Conservation (phyloP, 2,329 filamentous ascomycete genomes). For the Pyrenophora seminiperda region DNA sequence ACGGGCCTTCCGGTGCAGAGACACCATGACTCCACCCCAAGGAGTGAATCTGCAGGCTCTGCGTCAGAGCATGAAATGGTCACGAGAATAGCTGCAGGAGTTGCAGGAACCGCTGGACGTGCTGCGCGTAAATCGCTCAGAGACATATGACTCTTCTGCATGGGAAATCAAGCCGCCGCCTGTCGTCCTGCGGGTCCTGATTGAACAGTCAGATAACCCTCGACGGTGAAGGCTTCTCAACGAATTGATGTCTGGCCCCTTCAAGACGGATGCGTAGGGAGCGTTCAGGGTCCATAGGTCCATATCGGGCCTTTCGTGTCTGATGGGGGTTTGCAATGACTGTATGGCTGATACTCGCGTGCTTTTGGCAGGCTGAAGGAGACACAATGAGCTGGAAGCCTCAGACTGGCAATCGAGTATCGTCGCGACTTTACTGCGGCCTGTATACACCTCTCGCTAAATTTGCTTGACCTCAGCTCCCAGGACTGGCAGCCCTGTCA, state of each 20-base stretch:
- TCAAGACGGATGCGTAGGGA: constrained; percentile 35
- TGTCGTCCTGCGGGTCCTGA: constrained; percentile 34
- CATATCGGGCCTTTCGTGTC: constrained; percentile 22
- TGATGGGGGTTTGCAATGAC: constrained; percentile 11
- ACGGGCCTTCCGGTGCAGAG: constrained; percentile 35
- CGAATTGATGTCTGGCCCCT: constrained; percentile 24
- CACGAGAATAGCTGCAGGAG: constrained; percentile 36
- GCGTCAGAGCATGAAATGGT: constrained; percentile 25
- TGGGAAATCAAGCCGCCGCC: constrained; percentile 28
- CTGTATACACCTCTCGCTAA: constrained; percentile 26
- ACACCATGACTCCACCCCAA: constrained; percentile 17
- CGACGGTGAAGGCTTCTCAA: constrained; percentile 29
- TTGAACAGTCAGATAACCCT: constrained; percentile 32
- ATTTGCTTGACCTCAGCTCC: constrained; percentile 33
- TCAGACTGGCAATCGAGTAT: constrained; percentile 17
- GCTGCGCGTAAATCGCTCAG: constrained; percentile 32
- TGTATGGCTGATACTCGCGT: constrained; percentile 23
- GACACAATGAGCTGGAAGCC: constrained; percentile 25
- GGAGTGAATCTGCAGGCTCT: constrained; percentile 22
- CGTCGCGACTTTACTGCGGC: constrained; percentile 14
- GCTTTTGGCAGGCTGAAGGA: constrained; percentile 16
- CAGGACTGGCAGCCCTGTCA: constrained; percentile 23
- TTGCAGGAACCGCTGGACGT: constrained; percentile 27
- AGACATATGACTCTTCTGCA: constrained; percentile 40
- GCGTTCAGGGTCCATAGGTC: constrained; percentile 21